Conservation (phyloP, 1,139 yeast species). For the Protomyces macrosporus region DNA sequence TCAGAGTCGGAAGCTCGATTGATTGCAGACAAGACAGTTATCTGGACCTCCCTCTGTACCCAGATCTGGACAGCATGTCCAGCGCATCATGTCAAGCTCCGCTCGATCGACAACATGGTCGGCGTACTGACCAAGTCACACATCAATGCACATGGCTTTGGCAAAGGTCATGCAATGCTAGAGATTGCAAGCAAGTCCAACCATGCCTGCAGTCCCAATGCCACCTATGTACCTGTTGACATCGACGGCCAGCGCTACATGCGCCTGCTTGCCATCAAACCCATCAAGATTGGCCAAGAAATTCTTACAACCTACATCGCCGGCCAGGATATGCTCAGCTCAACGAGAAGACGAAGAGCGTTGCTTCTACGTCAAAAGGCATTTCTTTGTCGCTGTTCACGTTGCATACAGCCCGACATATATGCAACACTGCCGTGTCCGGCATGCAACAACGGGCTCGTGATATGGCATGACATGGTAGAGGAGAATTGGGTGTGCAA, state of each 20-base stretch:
- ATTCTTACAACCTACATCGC: slow-evolving; percentile 17
- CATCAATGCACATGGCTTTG: slow-evolving; percentile 16
- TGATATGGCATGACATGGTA: slow-evolving; percentile 1
- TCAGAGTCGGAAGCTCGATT: background rate
- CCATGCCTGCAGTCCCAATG: slow-evolving; percentile 21
- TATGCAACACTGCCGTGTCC: slow-evolving; percentile 17
- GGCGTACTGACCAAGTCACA: slow-evolving; percentile 13
- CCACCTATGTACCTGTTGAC: background rate
- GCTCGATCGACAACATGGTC: background rate
- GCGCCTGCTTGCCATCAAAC: slow-evolving; percentile 17
- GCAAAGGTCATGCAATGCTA: slow-evolving; percentile 12
- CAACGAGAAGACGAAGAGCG: slow-evolving; percentile 4
- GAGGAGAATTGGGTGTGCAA: slow-evolving; percentile 16
- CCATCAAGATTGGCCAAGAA: slow-evolving; percentile 3
- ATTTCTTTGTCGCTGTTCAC: slow-evolving; percentile 7
- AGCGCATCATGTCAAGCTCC: background rate
- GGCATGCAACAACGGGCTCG: background rate
- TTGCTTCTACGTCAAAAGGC: slow-evolving; percentile 6
- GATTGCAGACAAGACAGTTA: slow-evolving; percentile 10
- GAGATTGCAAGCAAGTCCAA: slow-evolving; percentile 17
- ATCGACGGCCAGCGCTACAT: background rate
- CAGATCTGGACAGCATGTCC: background rate
- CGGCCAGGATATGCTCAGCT: slow-evolving; percentile 16
- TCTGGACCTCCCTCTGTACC: slow-evolving; percentile 1
- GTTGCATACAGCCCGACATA: slow-evolving; percentile 8